Evolutionary conservation across 2,329 filamentous ascomycete species (phyloP), one percentile per base, ranked within the genome.

Genomic region (Diaporthe destruens): DNA sequence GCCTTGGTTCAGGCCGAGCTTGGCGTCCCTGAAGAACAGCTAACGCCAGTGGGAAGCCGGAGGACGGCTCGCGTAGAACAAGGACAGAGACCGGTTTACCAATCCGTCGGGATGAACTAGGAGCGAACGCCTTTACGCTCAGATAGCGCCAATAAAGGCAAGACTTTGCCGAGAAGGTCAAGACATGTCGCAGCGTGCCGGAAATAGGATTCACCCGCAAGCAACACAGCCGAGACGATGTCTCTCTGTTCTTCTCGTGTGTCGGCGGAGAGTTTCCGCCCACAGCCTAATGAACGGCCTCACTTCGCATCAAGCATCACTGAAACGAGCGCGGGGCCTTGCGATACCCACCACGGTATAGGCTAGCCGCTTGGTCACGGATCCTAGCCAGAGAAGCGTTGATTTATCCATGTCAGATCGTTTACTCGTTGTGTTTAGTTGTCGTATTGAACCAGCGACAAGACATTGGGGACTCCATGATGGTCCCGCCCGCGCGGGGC

Each of bases 401-500:
- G 36, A n/a, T 42, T 23, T 42, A 39, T 39, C 12, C 36, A 16
- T 23, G 25, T 53, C 61, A 47, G 23, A 29, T 51, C 23, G 20
- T 36, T 36, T 39, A 39, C 36, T 29, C 56, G 25, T 23, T 18
- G 39, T 14, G n/a, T 14, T 29, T 32, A 68, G 53, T n/a, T 20
- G 63, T 9, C 44, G 47, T 69, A 16, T 68, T 36, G 16, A 20
- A 73, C 12, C 18, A 71, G 68, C 49, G 36, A 36, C 66, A 9
- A 66, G 39, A 18, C 42, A 65, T 51, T 32, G 32, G 16, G 23
- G 25, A 16, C 69, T 65, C 63, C 69, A 65, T 16, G 69, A 65
- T 29, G 55, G 63, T 20, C 69, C 39, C 34, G 63, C 67, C 16
- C 57, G 67, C 39, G 42, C 3, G 53, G 57, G 9, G 42, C 51